phyloP scores from a whole-genome alignment of 768 basidiomycete genomes.

The Tulasnella sp. region DNA sequence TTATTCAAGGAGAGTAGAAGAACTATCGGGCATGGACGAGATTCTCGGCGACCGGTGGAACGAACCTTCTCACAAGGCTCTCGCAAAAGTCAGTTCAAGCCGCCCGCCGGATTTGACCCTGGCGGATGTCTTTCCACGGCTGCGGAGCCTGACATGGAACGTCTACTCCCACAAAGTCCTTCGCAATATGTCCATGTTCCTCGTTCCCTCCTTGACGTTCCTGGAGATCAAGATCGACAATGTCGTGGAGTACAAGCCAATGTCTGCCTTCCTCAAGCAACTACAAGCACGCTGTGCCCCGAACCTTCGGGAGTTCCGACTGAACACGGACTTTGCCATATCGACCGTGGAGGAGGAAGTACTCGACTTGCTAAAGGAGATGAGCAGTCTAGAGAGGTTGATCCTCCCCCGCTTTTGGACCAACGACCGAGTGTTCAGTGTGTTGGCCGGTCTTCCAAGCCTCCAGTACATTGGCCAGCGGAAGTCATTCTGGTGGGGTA shows the following conservation, averaged over 20 bases:
- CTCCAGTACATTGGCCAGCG: slow-evolving; percentile 29
- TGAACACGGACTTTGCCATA: slow-evolving; percentile 28
- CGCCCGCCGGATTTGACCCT: slow-evolving; percentile 19
- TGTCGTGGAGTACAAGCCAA: slow-evolving; percentile 26
- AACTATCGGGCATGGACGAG: slow-evolving; percentile 25
- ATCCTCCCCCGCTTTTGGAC: slow-evolving; percentile 29
- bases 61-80: slow-evolving; percentile 29
- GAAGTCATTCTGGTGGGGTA: slow-evolving; percentile 32
- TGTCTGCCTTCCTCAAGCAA: slow-evolving; percentile 31
- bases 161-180: slow-evolving; percentile 33
- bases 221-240: slow-evolving; percentile 33
- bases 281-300: slow-evolving; percentile 23
- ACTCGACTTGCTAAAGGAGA: slow-evolving; percentile 21
- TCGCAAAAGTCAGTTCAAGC: slow-evolving; percentile 25
- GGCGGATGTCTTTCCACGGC: slow-evolving; percentile 22
- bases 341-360: slow-evolving; percentile 26
- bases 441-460: slow-evolving; percentile 6
- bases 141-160: slow-evolving; percentile 22
- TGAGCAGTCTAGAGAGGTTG: slow-evolving; percentile 22
- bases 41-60: slow-evolving; percentile 8
- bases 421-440: slow-evolving; percentile 13
- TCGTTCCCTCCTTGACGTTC: slow-evolving; percentile 26
- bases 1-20: slow-evolving; percentile 23
- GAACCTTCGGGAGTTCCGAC: slow-evolving; percentile 24
- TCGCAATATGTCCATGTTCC: slow-evolving; percentile 26